Evolutionary conservation across 768 basidiomycete genomes (phyloP), one percentile per base, ranked within the genome.

Genomic region (Mycena epipterygia): DNA sequence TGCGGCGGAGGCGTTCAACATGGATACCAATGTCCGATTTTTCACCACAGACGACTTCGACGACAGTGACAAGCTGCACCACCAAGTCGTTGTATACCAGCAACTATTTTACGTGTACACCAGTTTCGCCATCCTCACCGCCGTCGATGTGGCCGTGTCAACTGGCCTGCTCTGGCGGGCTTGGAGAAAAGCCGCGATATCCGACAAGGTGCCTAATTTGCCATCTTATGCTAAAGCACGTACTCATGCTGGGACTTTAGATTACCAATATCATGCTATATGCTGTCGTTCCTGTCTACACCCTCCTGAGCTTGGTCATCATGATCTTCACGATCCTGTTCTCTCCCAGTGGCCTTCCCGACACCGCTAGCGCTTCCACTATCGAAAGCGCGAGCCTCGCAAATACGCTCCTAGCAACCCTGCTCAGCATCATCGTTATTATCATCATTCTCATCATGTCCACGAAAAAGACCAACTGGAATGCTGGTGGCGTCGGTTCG

Each of bases 291-390:
- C 73, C 73, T 11, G 21, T 74, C 17, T 74, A 71, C 29, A 35
- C 23, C 37, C 1, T 60, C 29, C 29, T 64, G 25, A 33, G 53
- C 49, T 30, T 74, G 2, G 25, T 65, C 29, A 21, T 62, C 25
- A 65, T 74, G 65, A 65, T 71, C 39, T 74, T 74, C 70, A 48
- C 65, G 5, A 71, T 74, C 64, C 12, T 71, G 4, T 74, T 74
- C 49, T 74, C 73, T 2, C 55, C 65, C 13, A 42, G 48, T 21
- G 73, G 73, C 5, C 33, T 73, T n/a, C 30, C 60, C 6, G 2
- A 5, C 39, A 3, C n/a, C 27, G 44, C 51, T 16, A 41, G 17
- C 46, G 16, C 21, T 27, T 5, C 32, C 30, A 32, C 17, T 9
- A 42, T 60, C 42, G 69, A 74, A 32, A 30, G 69, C 51, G 65